A percentile compares a stretch with the other conserved stretches of the same genome.
These are phyloP conservation scores for Striga hermonthica DNA, from an alignment of 305 asterid species.

Conservation along the genomic window DNA sequence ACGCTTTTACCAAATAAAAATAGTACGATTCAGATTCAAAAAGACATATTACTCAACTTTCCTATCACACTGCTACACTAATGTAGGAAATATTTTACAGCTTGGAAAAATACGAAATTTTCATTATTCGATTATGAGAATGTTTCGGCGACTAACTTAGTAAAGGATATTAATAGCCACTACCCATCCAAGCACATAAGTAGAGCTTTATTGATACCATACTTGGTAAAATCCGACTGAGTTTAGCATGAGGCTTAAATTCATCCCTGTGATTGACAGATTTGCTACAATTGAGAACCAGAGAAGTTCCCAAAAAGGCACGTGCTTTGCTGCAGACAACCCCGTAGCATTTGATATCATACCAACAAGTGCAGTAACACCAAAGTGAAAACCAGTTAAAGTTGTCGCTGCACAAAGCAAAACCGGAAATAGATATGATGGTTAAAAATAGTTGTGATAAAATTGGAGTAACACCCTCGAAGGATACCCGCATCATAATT, in stretches of 20 bases:
- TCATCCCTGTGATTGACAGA: conserved; percentile 94
- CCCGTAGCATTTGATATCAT: conserved; percentile 85
- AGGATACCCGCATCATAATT: conserved; percentile 1
- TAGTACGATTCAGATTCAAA: too few relatives aligned
- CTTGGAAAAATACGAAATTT: not conserved
- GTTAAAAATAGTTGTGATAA: conserved; percentile 12
- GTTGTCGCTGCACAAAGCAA: conserved; percentile 66
- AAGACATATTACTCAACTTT: too few relatives aligned
- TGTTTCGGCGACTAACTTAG: not conserved
- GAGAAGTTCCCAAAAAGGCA: conserved; percentile 90
- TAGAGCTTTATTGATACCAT: conserved; percentile 31
- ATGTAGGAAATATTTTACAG: too few relatives aligned
- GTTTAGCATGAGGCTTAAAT: conserved; percentile 89
- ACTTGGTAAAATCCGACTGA: conserved; percentile 96
- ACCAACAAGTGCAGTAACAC: conserved; percentile 89
- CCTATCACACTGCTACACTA: too few relatives aligned
- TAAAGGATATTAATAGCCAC: not conserved
- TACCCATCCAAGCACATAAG: conserved; percentile 9
- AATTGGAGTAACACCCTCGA: not conserved
- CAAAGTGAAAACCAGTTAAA: conserved; percentile 90
- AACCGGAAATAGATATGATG: conserved; percentile 25
- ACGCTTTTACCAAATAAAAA: too few relatives aligned
- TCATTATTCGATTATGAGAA: not conserved
- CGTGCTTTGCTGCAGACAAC: conserved; percentile 70
- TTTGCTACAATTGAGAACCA: conserved; percentile 94